phyloP scores from a whole-genome alignment of 1,139 yeast species.

The Wickerhamomyces sp. region DNA sequence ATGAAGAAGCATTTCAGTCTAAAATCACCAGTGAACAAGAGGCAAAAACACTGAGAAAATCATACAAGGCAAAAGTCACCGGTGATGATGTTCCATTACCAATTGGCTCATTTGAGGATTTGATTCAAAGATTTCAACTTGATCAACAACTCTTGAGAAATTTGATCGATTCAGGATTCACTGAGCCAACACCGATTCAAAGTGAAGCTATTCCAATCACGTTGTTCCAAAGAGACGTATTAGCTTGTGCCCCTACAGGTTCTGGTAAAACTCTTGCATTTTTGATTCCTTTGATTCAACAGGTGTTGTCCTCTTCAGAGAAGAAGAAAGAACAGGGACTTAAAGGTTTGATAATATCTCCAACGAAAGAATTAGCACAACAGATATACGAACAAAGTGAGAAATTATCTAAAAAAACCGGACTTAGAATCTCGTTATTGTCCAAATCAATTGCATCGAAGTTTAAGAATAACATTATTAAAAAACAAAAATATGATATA shows the following conservation, averaged over 20 bases:
- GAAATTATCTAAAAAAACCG: slow-evolving; percentile 43
- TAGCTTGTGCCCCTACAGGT: slow-evolving; percentile 94
- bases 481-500: slow-evolving; percentile 67
- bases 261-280: slow-evolving; percentile 92
- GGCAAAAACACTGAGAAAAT: slow-evolving; percentile 50
- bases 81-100: slow-evolving; percentile 85
- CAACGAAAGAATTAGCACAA: slow-evolving; percentile 86
- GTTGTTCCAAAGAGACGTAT: slow-evolving; percentile 58
- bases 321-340: slow-evolving; percentile 38
- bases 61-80: slow-evolving; percentile 56
- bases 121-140: slow-evolving; percentile 60
- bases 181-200: slow-evolving; percentile 89
- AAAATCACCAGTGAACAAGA: slow-evolving; percentile 50
- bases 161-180: slow-evolving; percentile 62
- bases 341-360: slow-evolving; percentile 79
- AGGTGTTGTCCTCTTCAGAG: slow-evolving; percentile 43
- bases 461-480: slow-evolving; percentile 52
- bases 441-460: slow-evolving; percentile 75
- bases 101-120: slow-evolving; percentile 81
- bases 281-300: slow-evolving; percentile 74
- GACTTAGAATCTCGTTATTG: slow-evolving; percentile 60
- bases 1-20: slow-evolving; percentile 32
- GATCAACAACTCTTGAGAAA: slow-evolving; percentile 61
- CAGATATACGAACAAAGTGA: slow-evolving; percentile 76
- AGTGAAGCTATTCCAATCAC: slow-evolving; percentile 77